Conservation (phyloP, 192 early-diverging fungal genomes). For the Ramicandelaber brevisporus region DNA sequence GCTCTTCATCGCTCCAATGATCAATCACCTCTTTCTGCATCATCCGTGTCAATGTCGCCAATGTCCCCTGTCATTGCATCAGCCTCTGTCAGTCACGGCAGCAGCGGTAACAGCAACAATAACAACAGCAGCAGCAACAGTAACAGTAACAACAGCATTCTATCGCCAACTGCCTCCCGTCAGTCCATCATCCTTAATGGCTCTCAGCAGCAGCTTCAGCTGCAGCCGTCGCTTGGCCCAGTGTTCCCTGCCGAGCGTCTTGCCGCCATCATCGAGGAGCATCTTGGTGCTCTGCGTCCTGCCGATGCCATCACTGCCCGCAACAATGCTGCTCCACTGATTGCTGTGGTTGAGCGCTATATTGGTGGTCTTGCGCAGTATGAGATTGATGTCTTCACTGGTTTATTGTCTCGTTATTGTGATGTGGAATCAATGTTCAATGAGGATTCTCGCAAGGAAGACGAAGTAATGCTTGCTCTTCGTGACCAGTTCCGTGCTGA, state of each 20-base stretch:
- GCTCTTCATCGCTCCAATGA: no score
- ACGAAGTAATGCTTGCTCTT: conserved; percentile 60
- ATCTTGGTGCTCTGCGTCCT: conserved; percentile 18
- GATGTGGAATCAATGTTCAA: conserved; percentile 66
- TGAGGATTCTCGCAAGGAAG: conserved; percentile 34
- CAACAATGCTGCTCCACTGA: conserved; percentile 37
- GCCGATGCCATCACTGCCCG: conserved; percentile 38
- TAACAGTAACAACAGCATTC: no score
- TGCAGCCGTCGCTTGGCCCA: no score
- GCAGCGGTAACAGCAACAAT: no score
- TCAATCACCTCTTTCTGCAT: no score
- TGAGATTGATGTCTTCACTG: conserved; percentile 40
- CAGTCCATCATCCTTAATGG: no score
- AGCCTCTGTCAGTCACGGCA: no score
- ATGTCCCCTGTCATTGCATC: no score
- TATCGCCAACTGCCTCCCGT: no score
- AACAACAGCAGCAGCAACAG: no score
- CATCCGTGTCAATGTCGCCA: no score
- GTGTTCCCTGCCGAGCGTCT: conserved; percentile 50
- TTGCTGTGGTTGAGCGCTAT: conserved; percentile 37
- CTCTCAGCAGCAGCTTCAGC: no score
- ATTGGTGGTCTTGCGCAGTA: conserved; percentile 43
- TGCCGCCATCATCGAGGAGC: conserved; percentile 28
- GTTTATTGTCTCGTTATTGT: conserved; percentile 63
- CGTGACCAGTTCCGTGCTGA: conserved; percentile 70